These are phyloP conservation scores for Suhomyces tanzawaensis DNA, from an alignment of 805 yeast genomes.

Conservation along the genomic window DNA sequence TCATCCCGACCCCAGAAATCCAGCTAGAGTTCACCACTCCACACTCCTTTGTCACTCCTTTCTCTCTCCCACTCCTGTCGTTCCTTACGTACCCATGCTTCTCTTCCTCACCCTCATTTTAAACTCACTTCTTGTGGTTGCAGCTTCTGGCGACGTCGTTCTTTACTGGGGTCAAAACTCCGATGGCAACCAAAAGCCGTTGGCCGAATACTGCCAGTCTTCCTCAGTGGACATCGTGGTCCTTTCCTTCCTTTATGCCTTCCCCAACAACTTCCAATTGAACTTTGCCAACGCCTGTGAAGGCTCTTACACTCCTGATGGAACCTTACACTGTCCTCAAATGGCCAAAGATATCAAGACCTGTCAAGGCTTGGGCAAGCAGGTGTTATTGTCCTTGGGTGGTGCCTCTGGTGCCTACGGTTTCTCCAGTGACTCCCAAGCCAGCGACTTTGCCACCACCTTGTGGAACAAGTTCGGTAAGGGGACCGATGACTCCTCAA, in stretches of 20 bases:
- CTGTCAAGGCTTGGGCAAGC: constrained; percentile 79
- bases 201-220: constrained; percentile 13
- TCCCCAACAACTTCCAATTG: constrained; percentile 10
- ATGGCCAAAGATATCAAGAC: constrained; percentile 61
- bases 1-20: neutral
- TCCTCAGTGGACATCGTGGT: constrained; percentile 12
- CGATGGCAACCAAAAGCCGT: constrained; percentile 11
- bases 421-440: constrained; percentile 31
- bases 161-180: constrained; percentile 20
- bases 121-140: constrained; percentile 4
- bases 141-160: constrained; percentile 15
- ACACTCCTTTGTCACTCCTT: neutral
- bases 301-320: constrained; percentile 12
- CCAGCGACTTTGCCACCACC: constrained; percentile 24
- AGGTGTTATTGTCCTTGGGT: constrained; percentile 73
- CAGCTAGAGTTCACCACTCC: neutral
- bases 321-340: constrained; percentile 16
- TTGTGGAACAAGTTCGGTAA: constrained; percentile 27
- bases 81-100: constrained; percentile 4
- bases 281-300: constrained; percentile 16
- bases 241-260: constrained; percentile 12
- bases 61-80: neutral
- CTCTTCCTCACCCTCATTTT: constrained; percentile 3
- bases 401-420: constrained; percentile 42
- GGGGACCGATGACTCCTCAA: constrained; percentile 15